phyloP scores from a whole-genome alignment of 2,329 filamentous ascomycete genomes.

The Hypoxylon sp. region DNA sequence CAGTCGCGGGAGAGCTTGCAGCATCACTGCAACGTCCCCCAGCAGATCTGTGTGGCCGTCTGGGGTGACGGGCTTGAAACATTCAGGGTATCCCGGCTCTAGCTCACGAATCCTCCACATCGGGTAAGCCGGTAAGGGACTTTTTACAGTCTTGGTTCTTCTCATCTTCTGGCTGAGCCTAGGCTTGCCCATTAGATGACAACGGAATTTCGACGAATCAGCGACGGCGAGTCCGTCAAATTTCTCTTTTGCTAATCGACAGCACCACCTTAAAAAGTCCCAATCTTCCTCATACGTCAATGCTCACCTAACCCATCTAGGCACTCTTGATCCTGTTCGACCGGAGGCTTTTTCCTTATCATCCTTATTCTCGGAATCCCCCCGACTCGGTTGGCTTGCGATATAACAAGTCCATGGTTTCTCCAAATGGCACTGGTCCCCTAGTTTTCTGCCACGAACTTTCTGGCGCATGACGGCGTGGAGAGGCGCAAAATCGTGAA shows the following conservation, averaged over 20 bases:
- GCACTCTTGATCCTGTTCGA: conserved; percentile 9
- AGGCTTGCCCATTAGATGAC: conserved; percentile 1
- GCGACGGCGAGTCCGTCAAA: conserved; percentile 8
- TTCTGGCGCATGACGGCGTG: conserved; percentile 11
- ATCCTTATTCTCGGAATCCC: conserved; percentile 9
- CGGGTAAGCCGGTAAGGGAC: conserved; percentile 30
- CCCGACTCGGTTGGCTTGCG: conserved; percentile 8
- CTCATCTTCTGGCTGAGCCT: conserved; percentile 7
- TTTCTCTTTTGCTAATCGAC: conserved; percentile 20
- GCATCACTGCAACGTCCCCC: conserved; percentile 4
- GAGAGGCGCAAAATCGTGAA: conserved; percentile 2
- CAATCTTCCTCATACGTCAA: conserved; percentile 42
- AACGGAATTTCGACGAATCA: conserved; percentile 21
- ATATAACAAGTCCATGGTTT: conserved; percentile 23
- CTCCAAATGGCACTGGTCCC: conserved; percentile 10
- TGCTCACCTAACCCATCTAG: conserved; percentile 24
- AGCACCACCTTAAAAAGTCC: conserved; percentile 39
- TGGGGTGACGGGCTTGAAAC: conserved; percentile 13
- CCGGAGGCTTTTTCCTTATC: conserved; percentile 14
- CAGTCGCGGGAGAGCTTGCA: conserved; percentile 9
- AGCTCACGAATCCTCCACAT: conserved; percentile 10
- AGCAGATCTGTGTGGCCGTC: conserved; percentile 22
- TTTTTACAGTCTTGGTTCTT: conserved; percentile 7
- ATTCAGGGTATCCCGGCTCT: conserved; percentile 17
- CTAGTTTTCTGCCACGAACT: conserved; percentile 1